phyloP scores from a whole-genome alignment of 306 rosid species.

The Gastrolobium villosum region DNA sequence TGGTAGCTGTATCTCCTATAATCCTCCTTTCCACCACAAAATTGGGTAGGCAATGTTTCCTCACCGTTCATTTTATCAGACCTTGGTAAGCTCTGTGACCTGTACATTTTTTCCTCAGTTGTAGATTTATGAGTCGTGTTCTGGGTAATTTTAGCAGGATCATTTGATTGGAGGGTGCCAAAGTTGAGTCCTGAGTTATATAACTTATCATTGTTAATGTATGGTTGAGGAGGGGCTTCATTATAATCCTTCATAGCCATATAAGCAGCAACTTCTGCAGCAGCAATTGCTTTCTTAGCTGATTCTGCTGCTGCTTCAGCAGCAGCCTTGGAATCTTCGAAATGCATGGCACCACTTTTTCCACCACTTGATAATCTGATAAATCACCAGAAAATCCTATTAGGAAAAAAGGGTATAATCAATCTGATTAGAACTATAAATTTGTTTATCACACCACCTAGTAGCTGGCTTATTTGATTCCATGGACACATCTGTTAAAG shows the following conservation, averaged over 20 bases:
- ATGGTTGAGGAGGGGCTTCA: constrained; percentile 51
- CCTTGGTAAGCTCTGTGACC: constrained; percentile 63
- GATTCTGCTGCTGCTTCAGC: constrained; percentile 94
- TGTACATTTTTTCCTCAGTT: constrained; percentile 50
- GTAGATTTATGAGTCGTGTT: constrained; percentile 47
- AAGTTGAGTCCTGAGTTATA: constrained; percentile 41
- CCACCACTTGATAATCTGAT: constrained; percentile 53
- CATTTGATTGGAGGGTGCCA: constrained; percentile 43
- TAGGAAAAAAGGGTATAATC: background rate
- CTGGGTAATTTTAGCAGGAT: constrained; percentile 45
- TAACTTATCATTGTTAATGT: constrained; percentile 34
- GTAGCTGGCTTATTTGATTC: constrained; percentile 50
- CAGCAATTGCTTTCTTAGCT: constrained; percentile 88
- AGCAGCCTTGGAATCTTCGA: constrained; percentile 71
- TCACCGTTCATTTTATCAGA: constrained; percentile 52
- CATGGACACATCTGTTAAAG: constrained; percentile 48
- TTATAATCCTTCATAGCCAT: constrained; percentile 73
- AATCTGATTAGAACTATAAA: background rate
- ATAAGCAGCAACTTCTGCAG: constrained; percentile 94
- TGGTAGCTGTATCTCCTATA: constrained; percentile 81
- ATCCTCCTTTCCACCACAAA: constrained; percentile 41
- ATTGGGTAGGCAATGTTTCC: constrained; percentile 46
- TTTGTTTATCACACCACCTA: constrained; percentile 34
- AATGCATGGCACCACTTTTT: constrained; percentile 53
- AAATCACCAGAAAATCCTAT: constrained; percentile 33